Percentiles rank a stretch among this genome's conserved stretches.
These are phyloP conservation scores for Debaryomyces subglobosus DNA, from an alignment of 1,139 yeast species.

Conservation along the genomic window DNA sequence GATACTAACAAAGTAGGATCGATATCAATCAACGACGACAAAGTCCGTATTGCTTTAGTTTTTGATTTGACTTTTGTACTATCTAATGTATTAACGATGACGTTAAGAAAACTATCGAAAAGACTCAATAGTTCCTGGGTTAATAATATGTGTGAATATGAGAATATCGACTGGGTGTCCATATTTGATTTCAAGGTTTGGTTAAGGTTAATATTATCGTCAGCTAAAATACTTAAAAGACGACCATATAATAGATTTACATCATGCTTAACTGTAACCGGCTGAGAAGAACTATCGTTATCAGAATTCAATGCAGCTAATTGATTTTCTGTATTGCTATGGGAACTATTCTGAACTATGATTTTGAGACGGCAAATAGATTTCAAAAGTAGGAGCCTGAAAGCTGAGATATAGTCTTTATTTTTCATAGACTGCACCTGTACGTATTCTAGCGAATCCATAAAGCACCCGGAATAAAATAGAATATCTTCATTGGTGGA, in stretches of 20 bases:
- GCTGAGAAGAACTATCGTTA: constrained; percentile 7
- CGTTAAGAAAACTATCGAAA: constrained; percentile 56
- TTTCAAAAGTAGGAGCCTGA: constrained; percentile 18
- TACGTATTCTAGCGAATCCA: constrained; percentile 19
- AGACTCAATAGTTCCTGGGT: constrained; percentile 40
- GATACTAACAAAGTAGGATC: constrained; percentile 54
- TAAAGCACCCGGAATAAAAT: constrained; percentile 5
- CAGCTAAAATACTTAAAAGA: constrained; percentile 12
- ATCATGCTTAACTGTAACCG: neutral
- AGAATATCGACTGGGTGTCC: constrained; percentile 15
- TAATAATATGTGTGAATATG: constrained; percentile 20
- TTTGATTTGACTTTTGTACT: constrained; percentile 62
- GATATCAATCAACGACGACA: constrained; percentile 47
- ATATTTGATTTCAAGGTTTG: constrained; percentile 15
- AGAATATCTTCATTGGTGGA: constrained; percentile 18
- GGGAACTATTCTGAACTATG: neutral
- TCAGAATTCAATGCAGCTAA: constrained; percentile 16
- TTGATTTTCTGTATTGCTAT: constrained; percentile 10
- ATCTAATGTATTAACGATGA: constrained; percentile 52
- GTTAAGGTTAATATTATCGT: constrained; percentile 14
- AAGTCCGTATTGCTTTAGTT: constrained; percentile 64
- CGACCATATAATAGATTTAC: constrained; percentile 6
- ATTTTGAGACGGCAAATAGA: constrained; percentile 10
- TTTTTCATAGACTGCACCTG: constrained; percentile 16
- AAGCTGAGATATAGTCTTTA: constrained; percentile 9